Base-by-base conservation (phyloP, 1,139 yeast species). In the Yamadazyma oceani region DNA sequence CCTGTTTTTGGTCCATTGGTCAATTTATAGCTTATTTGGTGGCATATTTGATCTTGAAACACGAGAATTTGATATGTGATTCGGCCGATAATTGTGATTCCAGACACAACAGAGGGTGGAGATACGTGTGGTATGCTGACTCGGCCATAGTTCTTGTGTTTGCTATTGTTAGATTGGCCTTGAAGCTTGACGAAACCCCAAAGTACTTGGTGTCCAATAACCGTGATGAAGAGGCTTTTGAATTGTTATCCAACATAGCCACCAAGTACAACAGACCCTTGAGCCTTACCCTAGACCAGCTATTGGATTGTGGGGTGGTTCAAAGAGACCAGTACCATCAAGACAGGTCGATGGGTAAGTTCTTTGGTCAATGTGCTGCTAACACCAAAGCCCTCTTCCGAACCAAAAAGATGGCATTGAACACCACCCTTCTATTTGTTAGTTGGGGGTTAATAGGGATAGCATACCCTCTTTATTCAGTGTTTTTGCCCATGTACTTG, bases 401-500 rank as follows among this genome's bases (percentile, higher is more conserved):
- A 11, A 65, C 60, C 29, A 64, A 50, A 41, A 61, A 50, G 33
- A 61, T 75, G 45, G 65, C 65, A 4, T 50, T 60, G 33, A 71
- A 78, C 3, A 66, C 77, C 1, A 13, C 51, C 13, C 53, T 76
- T 32, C 52, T 75, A 26, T 58, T 73, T 40, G 31, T 61, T 3
- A 71, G 78, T 1, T 76, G 82, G 82, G 53, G 64, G 2, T 51
- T 73, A 29, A 64, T 77, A 40, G 82, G 82, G 34, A 60, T 77
- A 28, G 64, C 79, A 12, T 78, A 75, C 52, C 74, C 79, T 12
- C 60, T 74, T 26, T 78, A 69, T 55, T 65, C 72, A 43, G 72
- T 71, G 32, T 78, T 78, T 57, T 54, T 78, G 31, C 78, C 78
- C 27, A 58, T 62, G 32, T 75, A 71, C 50, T 55, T 78, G 28